Evolutionary conservation across 2,329 filamentous ascomycete species (phyloP), one percentile per base, ranked within the genome.

Genomic region (Lecanosticta acicola): DNA sequence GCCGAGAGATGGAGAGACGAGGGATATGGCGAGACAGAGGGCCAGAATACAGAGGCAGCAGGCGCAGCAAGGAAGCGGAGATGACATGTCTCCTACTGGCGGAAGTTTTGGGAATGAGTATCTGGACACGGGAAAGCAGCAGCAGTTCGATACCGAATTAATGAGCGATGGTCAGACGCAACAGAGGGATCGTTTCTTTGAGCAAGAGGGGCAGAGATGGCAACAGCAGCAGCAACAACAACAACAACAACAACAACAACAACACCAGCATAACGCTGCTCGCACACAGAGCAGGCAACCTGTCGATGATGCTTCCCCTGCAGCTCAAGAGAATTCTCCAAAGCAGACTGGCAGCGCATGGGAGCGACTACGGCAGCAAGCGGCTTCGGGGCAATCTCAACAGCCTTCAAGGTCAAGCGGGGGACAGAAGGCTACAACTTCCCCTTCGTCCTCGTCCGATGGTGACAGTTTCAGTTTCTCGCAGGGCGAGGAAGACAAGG

Each of bases 381-480:
- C 59, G 3, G 48, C 46, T 16, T 48, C 53, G 16, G 48, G 45
- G 5, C 44, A 45, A n/a, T 53, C 45, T 40, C 50, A 24, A 54
- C 53, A n/a, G 35, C n/a, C 26, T 19, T 41, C 39, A 11, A 24
- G 21, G 52, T 57, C 45, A 21, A 7, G 45, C 51, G 18, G 59
- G 52, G 34, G 56, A 52, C 20, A 58, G 20, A n/a, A 35, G 24
- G n/a, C 46, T 16, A 7, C 36, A 10, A 34, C 18, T n/a, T 63
- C 41, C 56, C 61, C 32, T 14, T 39, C 39, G 16, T 59, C 65
- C 4, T 65, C 67, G 11, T 66, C 65, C 1, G 44, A 58, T 3
- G 66, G 66, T 2, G 72, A 75, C 43, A 66, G 64, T 29, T 76
- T 72, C 43, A 64, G 65, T 10, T 75, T 74, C 54, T 68, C 66